phyloP scores from a whole-genome alignment of 768 basidiomycete species.

The Suillus clintonianus region DNA sequence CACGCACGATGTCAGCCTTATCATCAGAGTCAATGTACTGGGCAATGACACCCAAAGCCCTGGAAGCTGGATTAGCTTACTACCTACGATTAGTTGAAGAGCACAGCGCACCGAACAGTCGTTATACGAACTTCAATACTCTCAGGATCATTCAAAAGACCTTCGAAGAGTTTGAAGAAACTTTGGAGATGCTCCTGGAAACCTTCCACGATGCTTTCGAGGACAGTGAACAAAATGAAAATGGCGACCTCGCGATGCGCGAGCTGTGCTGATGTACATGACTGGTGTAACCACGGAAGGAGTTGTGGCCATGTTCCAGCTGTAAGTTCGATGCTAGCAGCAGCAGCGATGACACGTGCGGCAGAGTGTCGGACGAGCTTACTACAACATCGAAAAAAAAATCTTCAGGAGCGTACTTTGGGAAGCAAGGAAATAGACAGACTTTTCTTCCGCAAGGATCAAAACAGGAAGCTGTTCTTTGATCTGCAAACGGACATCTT shows the following conservation, averaged over 20 bases:
- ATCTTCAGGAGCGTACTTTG: background rate
- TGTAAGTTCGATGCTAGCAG: constrained; percentile 87
- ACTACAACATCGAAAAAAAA: constrained; percentile 43
- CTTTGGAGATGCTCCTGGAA: constrained; percentile 73
- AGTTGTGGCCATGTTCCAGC: constrained; percentile 82
- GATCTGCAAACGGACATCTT: constrained; percentile 75
- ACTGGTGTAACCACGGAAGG: constrained; percentile 82
- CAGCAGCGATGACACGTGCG: constrained; percentile 89
- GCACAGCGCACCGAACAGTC: constrained; percentile 64
- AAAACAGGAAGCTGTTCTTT: constrained; percentile 81
- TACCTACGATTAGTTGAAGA: background rate
- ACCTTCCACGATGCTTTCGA: constrained; percentile 90
- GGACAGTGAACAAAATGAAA: constrained; percentile 86
- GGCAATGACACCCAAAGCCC: constrained; percentile 89
- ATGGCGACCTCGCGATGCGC: constrained; percentile 89
- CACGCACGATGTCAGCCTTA: constrained; percentile 79
- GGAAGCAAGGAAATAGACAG: constrained; percentile 25
- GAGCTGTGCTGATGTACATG: constrained; percentile 66
- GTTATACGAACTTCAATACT: constrained; percentile 90
- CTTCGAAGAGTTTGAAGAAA: constrained; percentile 80
- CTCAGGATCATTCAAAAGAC: constrained; percentile 76
- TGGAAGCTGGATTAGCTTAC: constrained; percentile 24
- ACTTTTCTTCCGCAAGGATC: constrained; percentile 80
- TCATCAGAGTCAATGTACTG: constrained; percentile 90
- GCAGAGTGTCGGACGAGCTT: constrained; percentile 90